Conservation (phyloP, 495 filamentous ascomycete species). For the Penicillium angulare region DNA sequence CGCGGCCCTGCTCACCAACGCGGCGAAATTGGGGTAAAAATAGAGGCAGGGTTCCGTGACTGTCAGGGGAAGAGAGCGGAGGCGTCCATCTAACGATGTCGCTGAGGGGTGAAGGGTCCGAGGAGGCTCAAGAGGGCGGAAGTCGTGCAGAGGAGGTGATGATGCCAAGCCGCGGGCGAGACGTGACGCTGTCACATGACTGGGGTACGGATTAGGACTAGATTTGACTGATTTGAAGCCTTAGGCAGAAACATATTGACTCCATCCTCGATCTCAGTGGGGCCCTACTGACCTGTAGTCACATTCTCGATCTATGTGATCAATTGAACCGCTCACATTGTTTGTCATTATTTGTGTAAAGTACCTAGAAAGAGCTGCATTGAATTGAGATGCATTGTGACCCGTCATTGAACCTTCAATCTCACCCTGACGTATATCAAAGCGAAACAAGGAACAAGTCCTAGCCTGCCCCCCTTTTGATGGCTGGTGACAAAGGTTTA, state of each 20-base stretch:
- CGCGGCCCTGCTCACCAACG: constrained; percentile 34
- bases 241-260: not conserved
- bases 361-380: too few relatives aligned
- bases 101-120: constrained; percentile 18
- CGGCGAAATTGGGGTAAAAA: constrained; percentile 28
- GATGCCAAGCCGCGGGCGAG: constrained; percentile 44
- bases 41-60: constrained; percentile 20
- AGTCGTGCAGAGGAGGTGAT: constrained; percentile 36
- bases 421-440: too few relatives aligned
- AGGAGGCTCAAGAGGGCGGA: constrained; percentile 23
- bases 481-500: too few relatives aligned
- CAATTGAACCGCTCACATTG: too few relatives aligned
- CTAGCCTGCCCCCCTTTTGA: too few relatives aligned
- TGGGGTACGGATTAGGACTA: constrained; percentile 18
- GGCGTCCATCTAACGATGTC: constrained; percentile 30
- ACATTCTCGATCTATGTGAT: too few relatives aligned
- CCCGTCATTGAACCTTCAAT: too few relatives aligned
- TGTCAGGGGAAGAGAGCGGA: constrained; percentile 19
- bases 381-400: too few relatives aligned
- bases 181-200: constrained; percentile 37
- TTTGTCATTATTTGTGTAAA: too few relatives aligned
- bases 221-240: not conserved
- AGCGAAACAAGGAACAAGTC: too few relatives aligned
- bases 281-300: too few relatives aligned
- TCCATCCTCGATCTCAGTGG: not conserved